Base-by-base conservation (phyloP, 2,329 filamentous ascomycete species). In the Arthroderma uncinatum region DNA sequence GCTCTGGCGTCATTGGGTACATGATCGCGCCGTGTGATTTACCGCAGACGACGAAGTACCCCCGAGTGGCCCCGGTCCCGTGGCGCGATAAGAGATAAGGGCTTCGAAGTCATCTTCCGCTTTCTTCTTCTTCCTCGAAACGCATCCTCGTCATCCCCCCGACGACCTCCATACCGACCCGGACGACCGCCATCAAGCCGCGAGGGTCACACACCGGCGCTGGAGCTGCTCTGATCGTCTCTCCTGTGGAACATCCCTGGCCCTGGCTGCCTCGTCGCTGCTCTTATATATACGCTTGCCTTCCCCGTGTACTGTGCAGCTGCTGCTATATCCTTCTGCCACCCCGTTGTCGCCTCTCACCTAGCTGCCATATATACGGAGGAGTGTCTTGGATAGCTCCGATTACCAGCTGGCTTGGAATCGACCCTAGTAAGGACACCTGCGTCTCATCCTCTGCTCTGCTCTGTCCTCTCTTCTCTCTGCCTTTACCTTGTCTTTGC, bases 21-120 rank as follows among this genome's bases (percentile, higher is more conserved):
- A 50, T 50, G 47, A 50, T 50, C 47, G 8, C 25, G 47, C 47
- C 47, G 47, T 50, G 47, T 50, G 47, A 50, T 50, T 50, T 30
- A 14, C 19, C 47, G 28, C 25, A 9, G 25, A 8, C 12, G 25
- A 8, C 6, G 47, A 50, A 33, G 47, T 50, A 50, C 16, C 25
- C 2, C 12, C n/a, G 4, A 5, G 2, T 4, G 1, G 9, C 25
- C 23, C 12, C 25, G 14, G 47, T 34, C 47, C 47, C 47, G 47
- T 50, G 47, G 47, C 21, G 23, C 52, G 36, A 54, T 40, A 54
- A 54, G 47, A 50, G 47, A 50, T 50, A 50, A 50, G 47, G 34
- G 14, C 34, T 37, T 30, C 28, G 28, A 30, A 30, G 28, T 36
- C 48, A 53, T 53, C 48, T 9, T 53, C 48, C 9, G 4, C 33